These are phyloP conservation scores for Mycena kentingensis DNA, from an alignment of 768 basidiomycete species.

Conservation along the genomic window DNA sequence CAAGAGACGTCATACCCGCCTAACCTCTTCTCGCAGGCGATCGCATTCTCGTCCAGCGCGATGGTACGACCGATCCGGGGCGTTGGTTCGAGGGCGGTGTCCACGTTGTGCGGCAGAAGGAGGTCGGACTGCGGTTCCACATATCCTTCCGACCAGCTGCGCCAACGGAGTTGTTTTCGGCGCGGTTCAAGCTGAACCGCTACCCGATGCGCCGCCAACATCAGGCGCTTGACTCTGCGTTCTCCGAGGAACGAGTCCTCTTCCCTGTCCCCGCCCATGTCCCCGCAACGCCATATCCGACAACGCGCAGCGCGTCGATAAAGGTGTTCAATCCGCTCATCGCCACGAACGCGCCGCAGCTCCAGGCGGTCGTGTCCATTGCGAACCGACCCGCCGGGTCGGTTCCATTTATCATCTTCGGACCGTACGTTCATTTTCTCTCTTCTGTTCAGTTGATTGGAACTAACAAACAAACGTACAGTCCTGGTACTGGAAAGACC, in stretches of 20 bases:
- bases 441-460: neutral
- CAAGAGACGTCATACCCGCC: neutral
- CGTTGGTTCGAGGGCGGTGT: constrained; percentile 65
- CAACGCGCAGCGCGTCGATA: constrained; percentile 17
- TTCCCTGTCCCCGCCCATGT: constrained; percentile 47
- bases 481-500: constrained; percentile 70
- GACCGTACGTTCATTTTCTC: constrained; percentile 50
- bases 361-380: constrained; percentile 34
- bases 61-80: constrained; percentile 36
- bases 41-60: constrained; percentile 50
- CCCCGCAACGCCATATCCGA: constrained; percentile 11
- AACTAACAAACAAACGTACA: constrained; percentile 26
- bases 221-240: constrained; percentile 51
- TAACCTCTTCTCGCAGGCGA: constrained; percentile 47
- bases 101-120: constrained; percentile 47
- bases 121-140: constrained; percentile 56
- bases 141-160: constrained; percentile 41
- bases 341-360: constrained; percentile 46
- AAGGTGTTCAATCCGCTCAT: constrained; percentile 46
- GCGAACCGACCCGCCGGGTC: neutral
- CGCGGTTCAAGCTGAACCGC: constrained; percentile 61
- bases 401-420: constrained; percentile 41
- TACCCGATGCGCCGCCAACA: constrained; percentile 60
- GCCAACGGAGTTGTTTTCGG: constrained; percentile 42
- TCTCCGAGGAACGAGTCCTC: constrained; percentile 47